These are phyloP conservation scores for Leonotis leonurus DNA, from an alignment of 257 asterid genomes.

Conservation along the genomic window DNA sequence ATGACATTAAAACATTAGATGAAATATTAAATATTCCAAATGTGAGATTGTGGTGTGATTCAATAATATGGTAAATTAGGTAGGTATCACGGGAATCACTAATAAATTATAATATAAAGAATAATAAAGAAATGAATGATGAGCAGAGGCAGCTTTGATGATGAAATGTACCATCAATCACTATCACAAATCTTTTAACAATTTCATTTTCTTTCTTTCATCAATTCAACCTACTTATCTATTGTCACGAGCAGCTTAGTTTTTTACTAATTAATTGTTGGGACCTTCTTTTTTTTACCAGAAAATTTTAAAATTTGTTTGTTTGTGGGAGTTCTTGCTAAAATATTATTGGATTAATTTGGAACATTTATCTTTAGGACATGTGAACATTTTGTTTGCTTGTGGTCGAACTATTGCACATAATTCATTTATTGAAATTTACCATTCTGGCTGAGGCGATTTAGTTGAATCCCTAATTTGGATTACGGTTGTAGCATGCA, in stretches of 20 bases:
- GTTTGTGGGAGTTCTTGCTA: no score
- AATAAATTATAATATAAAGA: background rate
- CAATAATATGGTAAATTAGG: no score
- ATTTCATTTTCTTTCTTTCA: constrained; percentile 10
- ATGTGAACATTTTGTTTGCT: no score
- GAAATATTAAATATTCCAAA: background rate
- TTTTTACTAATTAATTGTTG: background rate
- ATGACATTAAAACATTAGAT: background rate
- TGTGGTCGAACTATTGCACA: no score
- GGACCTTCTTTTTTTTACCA: background rate
- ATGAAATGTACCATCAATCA: constrained; percentile 33
- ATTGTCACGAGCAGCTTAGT: background rate
- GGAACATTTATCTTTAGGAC: no score
- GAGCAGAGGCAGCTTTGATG: constrained; percentile 24
- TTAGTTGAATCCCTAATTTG: no score
- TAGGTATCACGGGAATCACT: constrained; percentile 48
- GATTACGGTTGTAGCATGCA: no score
- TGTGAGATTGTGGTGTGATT: no score
- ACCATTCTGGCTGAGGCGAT: no score
- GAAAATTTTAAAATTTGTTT: no score
- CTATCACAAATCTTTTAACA: constrained; percentile 25
- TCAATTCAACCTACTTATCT: background rate
- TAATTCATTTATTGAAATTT: no score
- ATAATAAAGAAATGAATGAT: constrained; percentile 19
- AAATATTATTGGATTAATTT: no score